A percentile compares a stretch with the other conserved stretches of the same genome.
phyloP scores from a whole-genome alignment of 192 early-diverging fungal genomes.

The Gonapodya prolifera region DNA sequence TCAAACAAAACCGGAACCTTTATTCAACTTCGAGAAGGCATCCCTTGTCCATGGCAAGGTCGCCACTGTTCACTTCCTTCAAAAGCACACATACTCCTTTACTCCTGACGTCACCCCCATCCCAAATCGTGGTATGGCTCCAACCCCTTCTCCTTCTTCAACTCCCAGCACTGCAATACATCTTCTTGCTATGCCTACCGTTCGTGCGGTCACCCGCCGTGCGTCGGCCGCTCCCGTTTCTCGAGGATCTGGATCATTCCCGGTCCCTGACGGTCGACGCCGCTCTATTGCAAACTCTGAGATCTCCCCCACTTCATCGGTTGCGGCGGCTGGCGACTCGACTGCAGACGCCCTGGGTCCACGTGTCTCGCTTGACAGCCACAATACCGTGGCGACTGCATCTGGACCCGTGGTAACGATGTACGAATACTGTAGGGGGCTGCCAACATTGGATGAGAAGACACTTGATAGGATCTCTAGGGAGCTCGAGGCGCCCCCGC shows the following conservation, averaged over 20 bases:
- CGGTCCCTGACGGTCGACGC: background rate
- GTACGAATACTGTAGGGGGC: conserved; percentile 14
- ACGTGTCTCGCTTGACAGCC: background rate
- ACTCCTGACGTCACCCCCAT: conserved; percentile 11
- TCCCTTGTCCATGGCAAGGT: conserved; percentile 10
- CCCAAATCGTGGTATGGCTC: background rate
- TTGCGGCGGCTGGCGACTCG: background rate
- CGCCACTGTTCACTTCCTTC: conserved; percentile 6
- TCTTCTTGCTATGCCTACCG: background rate
- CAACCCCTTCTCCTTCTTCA: background rate
- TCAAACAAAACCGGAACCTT: conserved; percentile 14
- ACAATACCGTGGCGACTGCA: background rate
- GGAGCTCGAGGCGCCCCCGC: conserved; percentile 11
- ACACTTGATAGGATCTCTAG: conserved; percentile 13
- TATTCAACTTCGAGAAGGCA: conserved; percentile 22
- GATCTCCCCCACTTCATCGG: background rate
- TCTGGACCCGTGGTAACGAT: conserved; percentile 9
- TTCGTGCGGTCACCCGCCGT: background rate
- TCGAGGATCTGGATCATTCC: background rate
- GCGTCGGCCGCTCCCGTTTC: background rate
- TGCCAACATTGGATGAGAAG: conserved; percentile 15
- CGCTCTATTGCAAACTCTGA: background rate
- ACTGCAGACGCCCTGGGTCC: background rate
- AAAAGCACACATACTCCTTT: conserved; percentile 16
- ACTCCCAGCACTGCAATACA: background rate